A percentile compares a stretch with the other conserved stretches of the same genome.
phyloP scores from a whole-genome alignment of 78 protist genomes.

The slime mould (Dictyostelium discoideum) region DNA sequence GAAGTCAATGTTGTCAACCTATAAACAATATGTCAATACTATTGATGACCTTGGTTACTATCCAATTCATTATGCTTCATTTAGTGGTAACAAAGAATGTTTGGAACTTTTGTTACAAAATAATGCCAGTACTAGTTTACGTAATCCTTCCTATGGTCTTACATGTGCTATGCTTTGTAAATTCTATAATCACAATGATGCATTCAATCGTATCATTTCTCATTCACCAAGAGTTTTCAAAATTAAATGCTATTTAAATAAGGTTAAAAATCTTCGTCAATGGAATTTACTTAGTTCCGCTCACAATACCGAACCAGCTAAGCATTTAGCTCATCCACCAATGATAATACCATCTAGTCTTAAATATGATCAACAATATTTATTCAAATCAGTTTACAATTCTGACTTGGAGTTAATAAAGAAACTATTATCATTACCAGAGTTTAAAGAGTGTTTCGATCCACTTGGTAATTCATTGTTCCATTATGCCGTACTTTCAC shows the following conservation, averaged over 20 bases:
- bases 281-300: background rate
- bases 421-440: background rate
- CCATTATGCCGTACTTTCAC: slow-evolving; percentile 10
- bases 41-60: background rate
- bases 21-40: background rate
- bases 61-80: slow-evolving; percentile 54
- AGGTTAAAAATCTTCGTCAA: background rate
- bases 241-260: background rate
- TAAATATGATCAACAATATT: background rate
- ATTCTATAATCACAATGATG: background rate
- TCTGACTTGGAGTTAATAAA: background rate
- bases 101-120: background rate
- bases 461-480: slow-evolving; percentile 10
- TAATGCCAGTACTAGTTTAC: background rate
- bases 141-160: background rate
- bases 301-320: background rate
- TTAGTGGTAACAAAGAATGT: background rate
- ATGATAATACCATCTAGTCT: background rate
- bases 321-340: background rate
- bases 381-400: background rate
- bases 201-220: background rate
- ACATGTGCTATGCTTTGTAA: background rate
- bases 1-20: background rate
- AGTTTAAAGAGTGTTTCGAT: background rate
- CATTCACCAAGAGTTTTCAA: background rate